phyloP scores from a whole-genome alignment of 116 monocot genomes.

The Trichopus zeylanicus region DNA sequence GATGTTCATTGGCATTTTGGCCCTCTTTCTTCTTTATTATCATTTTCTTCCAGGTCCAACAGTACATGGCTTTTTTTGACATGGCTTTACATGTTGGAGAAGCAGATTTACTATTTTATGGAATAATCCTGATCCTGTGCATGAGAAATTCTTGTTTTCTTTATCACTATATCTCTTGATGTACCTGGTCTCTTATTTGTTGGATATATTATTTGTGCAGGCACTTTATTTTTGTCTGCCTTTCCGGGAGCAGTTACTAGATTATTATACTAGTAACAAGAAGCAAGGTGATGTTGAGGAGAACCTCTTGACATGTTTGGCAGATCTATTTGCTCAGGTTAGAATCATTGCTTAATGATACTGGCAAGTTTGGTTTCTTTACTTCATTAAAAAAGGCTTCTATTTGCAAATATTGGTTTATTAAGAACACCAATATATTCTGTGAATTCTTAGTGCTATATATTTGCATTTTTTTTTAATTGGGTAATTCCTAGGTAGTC shows the following conservation, averaged over 20 bases:
- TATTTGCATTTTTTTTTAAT: too few relatives aligned
- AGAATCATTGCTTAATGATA: not conserved
- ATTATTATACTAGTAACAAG: conserved; percentile 81
- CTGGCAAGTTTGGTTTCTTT: not conserved
- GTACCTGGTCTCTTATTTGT: conserved; percentile 1
- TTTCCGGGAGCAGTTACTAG: conserved; percentile 83
- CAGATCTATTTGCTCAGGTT: conserved; percentile 94
- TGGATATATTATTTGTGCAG: conserved; percentile 28
- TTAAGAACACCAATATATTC: too few relatives aligned
- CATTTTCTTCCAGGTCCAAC: too few relatives aligned
- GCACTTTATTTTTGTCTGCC: conserved; percentile 90
- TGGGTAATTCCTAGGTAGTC: too few relatives aligned
- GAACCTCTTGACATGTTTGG: conserved; percentile 87
- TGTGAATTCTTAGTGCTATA: too few relatives aligned
- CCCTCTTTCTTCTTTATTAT: too few relatives aligned
- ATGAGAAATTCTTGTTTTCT: not conserved
- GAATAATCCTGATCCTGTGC: too few relatives aligned
- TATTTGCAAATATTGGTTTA: not conserved
- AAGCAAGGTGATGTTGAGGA: conserved; percentile 64
- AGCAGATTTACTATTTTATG: too few relatives aligned
- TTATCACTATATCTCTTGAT: conserved; percentile 11
- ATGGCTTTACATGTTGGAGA: too few relatives aligned
- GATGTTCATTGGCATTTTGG: too few relatives aligned
- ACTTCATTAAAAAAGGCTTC: not conserved
- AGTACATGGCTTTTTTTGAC: too few relatives aligned